Base-by-base conservation (phyloP, 2,329 filamentous ascomycete genomes). In the Aspergillus brasiliensis region DNA sequence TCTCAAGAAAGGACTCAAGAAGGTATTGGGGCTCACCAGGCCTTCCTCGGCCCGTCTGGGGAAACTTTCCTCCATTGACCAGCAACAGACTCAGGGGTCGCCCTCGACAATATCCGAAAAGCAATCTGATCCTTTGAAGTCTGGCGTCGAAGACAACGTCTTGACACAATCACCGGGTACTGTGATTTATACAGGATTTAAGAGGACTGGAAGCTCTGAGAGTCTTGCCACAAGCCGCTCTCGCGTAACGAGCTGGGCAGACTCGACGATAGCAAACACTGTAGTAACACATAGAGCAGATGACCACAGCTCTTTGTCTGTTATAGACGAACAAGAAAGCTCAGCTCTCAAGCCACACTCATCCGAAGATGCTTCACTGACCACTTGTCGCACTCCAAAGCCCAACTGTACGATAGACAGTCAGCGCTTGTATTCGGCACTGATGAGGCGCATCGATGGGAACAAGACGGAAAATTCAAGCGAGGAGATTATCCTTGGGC, bases 241-340 rank as follows among this genome's bases (percentile, higher is more conserved):
- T 31, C 77, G 80, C 27, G 78, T 80, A n/a, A 81, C 78, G 13
- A 82, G 80, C 64, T 81, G 80, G 80, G 76, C 80, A 37, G 73
- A 81, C 61, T 81, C 80, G 3, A 81, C 76, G 2, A 71, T 71
- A n/a, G 71, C 72, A 47, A 77, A 77, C 58, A 80, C 78, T 5
- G 65, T 78, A 27, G 64, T 66, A n/a, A 71, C 71, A 10, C 69
- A 72, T 21, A 73, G 69, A 19, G 60, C 67, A 28, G 68, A 70
- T 5, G 72, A 75, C 44, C 69, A 69, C 11, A 75, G 77, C 57
- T 71, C 74, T 8, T 65, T 81, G 21, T 79, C 78, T 11, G 73
- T 80, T 37, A 80, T 82, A 28, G 70, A 79, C 53, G 80, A 82
- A 58, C 70, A 77, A 60, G 74, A 70, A 2, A 71, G 67, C 37